Evolutionary conservation across 1,284 basidiomycete genomes (phyloP), one percentile per base, ranked within the genome.

Genomic region (Veloboletus limbatus): DNA sequence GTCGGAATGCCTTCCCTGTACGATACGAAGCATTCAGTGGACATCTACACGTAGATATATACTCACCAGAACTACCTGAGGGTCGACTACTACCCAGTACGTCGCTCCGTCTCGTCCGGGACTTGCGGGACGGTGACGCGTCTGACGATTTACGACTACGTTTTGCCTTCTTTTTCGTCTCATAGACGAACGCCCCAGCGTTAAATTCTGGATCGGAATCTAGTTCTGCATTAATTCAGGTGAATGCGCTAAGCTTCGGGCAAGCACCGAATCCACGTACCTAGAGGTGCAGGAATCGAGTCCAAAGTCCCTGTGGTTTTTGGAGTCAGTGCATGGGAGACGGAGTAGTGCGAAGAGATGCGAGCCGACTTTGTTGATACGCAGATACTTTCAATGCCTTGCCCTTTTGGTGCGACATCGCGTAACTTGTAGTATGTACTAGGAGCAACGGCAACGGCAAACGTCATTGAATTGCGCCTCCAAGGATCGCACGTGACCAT

Each of bases 191-290:
- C 4, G 56, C 43, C 0, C 77, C 76, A 1, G 75, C 54, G 22
- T 66, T 72, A 46, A 82, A 82, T 47, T 83, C 80, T n/a, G 80
- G 72, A 48, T 82, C 80, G 0, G 74, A 69, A 47, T 79, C 81
- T 53, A 52, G 50, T 41, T 65, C 62, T 66, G 41, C 18, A 25
- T 41, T 18, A 34, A 22, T n/a, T 4, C 14, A 21, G n/a, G 35
- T 44, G 11, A 45, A 17, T 4, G 2, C 2, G n/a, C 22, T 1
- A 17, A 40, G 14, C 22, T 14, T 9, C 5, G 11, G 16, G 6
- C n/a, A 25, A 6, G 13, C 3, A 26, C 16, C n/a, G 6, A 10
- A 20, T 14, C 6, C 40, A n/a, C 13, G 2, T 45, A 65, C 63
- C 63, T 53, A 65, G 47, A 40, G 62, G 66, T 0, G 65, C 66